A percentile compares a stretch with the other conserved stretches of the same genome.
Evolutionary conservation across 2,329 filamentous ascomycete species (phyloP).

Genomic region (Podosphaera fusca): DNA sequence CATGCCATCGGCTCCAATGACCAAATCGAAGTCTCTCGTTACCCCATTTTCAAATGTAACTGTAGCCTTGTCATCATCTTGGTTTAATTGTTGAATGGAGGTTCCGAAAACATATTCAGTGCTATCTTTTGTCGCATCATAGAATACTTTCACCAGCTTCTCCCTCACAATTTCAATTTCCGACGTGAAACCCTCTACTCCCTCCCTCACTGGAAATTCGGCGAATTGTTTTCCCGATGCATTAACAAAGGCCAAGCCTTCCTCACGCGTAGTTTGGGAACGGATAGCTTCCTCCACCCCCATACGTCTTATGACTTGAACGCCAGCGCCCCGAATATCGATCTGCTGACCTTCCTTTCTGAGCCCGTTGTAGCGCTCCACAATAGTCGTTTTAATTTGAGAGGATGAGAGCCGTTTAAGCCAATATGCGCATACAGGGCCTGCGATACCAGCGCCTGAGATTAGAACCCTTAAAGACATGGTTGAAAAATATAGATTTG

Average conservation of each 20-base stretch:
- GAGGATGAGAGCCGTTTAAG: constrained; percentile 18
- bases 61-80: constrained; percentile 13
- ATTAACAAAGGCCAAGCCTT: constrained; percentile 23
- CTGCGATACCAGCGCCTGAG: constrained; percentile 17
- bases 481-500: background rate
- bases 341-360: constrained; percentile 28
- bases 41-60: constrained; percentile 22
- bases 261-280: constrained; percentile 21
- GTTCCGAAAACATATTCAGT: constrained; percentile 17
- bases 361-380: constrained; percentile 21
- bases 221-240: constrained; percentile 18
- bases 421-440: constrained; percentile 25
- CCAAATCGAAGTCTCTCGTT: constrained; percentile 23
- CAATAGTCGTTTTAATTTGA: constrained; percentile 17
- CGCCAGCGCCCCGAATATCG: constrained; percentile 27
- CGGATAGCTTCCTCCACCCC: constrained; percentile 23
- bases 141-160: constrained; percentile 20
- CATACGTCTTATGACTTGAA: constrained; percentile 28
- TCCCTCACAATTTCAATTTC: constrained; percentile 25
- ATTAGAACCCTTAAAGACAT: constrained; percentile 12
- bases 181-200: constrained; percentile 17
- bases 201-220: constrained; percentile 18
- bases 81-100: constrained; percentile 7
- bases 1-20: constrained; percentile 32
- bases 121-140: constrained; percentile 17